phyloP scores from a whole-genome alignment of 345 rosid genomes.

The Litchi chinensis region DNA sequence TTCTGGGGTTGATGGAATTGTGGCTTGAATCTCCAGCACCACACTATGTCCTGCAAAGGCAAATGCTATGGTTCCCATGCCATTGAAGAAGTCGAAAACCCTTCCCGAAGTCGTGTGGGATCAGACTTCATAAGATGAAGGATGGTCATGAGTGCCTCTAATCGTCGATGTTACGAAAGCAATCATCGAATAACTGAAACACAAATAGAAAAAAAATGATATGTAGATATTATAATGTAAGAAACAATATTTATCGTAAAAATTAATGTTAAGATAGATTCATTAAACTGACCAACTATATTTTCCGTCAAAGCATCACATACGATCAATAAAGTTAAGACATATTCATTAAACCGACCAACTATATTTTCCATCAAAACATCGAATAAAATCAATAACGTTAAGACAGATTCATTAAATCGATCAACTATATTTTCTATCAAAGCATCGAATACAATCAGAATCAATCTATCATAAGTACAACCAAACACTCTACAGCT shows the following conservation, averaged over 20 bases:
- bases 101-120: conserved; percentile 14
- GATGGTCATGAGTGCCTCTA: not conserved
- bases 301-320: no score
- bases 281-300: no score
- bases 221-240: not conserved
- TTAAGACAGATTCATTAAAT: no score
- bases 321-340: no score
- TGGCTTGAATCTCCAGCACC: conserved; percentile 67
- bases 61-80: conserved; percentile 54
- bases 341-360: no score
- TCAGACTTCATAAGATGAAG: not conserved
- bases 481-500: no score
- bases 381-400: no score
- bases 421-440: no score
- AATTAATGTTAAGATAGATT: no score
- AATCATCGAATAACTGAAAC: conserved; percentile 25
- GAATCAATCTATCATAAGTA: not conserved
- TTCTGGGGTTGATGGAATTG: conserved; percentile 60
- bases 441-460: not conserved
- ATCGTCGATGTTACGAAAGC: conserved; percentile 18
- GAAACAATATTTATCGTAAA: no score
- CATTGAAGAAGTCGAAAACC: conserved; percentile 25
- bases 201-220: not conserved
- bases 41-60: conserved; percentile 68
- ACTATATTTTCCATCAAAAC: no score